These are phyloP conservation scores for Globisporangium lucens DNA, from an alignment of 352 stramenopile genomes.

Conservation along the genomic window DNA sequence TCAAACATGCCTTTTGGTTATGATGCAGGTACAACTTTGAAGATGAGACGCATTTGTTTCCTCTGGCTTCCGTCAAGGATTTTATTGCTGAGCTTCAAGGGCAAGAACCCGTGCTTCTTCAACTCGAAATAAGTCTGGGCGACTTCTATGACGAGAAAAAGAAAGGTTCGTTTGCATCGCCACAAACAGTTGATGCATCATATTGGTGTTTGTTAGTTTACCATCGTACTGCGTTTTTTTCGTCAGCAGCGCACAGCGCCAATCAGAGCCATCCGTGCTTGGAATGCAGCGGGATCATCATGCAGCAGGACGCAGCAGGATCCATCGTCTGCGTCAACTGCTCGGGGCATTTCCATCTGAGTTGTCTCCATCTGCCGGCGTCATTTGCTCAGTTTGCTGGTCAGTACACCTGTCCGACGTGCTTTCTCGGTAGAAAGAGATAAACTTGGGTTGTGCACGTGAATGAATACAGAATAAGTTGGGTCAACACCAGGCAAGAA, in stretches of 20 bases:
- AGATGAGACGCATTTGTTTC: conserved; percentile 67
- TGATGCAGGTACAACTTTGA: conserved; percentile 47
- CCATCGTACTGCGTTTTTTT: not conserved
- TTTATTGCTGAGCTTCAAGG: conserved; percentile 31
- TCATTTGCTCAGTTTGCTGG: conserved; percentile 58
- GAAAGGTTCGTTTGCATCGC: conserved; percentile 1
- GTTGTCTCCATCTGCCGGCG: conserved; percentile 46
- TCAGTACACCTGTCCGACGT: conserved; percentile 60
- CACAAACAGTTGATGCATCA: not conserved
- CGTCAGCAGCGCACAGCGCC: not conserved
- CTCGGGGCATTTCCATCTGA: conserved; percentile 44
- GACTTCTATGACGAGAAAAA: conserved; percentile 11
- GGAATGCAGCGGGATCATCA: conserved; percentile 37
- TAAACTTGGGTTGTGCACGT: conserved; percentile 10
- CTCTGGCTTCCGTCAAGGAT: conserved; percentile 36
- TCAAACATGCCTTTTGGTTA: not conserved
- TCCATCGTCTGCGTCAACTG: conserved; percentile 56
- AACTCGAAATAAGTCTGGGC: conserved; percentile 26
- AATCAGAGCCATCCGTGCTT: conserved; percentile 22
- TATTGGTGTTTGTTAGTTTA: not conserved
- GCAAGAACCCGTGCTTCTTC: conserved; percentile 30
- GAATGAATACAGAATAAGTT: not conserved
- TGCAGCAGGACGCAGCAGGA: conserved; percentile 22
- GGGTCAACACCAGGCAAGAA: not conserved
- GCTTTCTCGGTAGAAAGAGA: conserved; percentile 46